phyloP scores from a whole-genome alignment of 257 asterid species.

The Jasminum sambac region DNA sequence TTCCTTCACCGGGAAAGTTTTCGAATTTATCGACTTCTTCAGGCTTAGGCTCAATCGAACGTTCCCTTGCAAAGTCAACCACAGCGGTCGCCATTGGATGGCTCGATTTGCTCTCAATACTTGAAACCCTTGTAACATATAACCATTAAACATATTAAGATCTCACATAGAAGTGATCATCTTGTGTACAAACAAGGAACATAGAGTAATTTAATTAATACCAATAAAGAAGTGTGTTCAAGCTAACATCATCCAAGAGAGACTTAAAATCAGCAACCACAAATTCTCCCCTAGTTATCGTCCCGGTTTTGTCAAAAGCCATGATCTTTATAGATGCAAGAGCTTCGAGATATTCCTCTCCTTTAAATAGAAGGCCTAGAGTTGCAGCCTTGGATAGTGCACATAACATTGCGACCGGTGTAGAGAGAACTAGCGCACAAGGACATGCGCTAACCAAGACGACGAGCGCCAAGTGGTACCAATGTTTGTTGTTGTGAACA shows the following conservation, averaged over 20 bases:
- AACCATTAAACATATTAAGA: constrained; percentile 1
- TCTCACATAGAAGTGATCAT: not conserved
- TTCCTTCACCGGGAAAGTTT: constrained; percentile 89
- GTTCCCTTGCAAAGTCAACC: constrained; percentile 50
- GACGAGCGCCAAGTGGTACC: constrained; percentile 82
- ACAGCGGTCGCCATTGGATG: constrained; percentile 91
- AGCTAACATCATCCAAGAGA: constrained; percentile 44
- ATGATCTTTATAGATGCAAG: constrained; percentile 66
- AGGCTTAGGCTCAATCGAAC: constrained; percentile 56
- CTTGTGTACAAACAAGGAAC: not conserved
- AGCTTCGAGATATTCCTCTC: constrained; percentile 73
- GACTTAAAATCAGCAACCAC: constrained; percentile 59
- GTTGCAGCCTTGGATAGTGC: constrained; percentile 82
- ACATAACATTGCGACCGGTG: constrained; percentile 89
- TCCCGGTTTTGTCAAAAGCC: constrained; percentile 95
- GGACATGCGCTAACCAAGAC: constrained; percentile 88
- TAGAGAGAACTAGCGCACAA: constrained; percentile 81
- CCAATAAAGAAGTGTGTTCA: constrained; percentile 60
- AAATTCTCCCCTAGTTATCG: constrained; percentile 84
- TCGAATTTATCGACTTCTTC: constrained; percentile 60
- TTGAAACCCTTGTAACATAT: constrained; percentile 59
- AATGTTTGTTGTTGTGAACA: constrained; percentile 45
- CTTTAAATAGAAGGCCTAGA: constrained; percentile 77
- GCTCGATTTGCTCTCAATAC: constrained; percentile 83
- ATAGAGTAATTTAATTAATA: constrained; percentile 18